Evolutionary conservation across 2,329 filamentous ascomycete genomes (phyloP).

Genomic region (Aaosphaeria arxii): DNA sequence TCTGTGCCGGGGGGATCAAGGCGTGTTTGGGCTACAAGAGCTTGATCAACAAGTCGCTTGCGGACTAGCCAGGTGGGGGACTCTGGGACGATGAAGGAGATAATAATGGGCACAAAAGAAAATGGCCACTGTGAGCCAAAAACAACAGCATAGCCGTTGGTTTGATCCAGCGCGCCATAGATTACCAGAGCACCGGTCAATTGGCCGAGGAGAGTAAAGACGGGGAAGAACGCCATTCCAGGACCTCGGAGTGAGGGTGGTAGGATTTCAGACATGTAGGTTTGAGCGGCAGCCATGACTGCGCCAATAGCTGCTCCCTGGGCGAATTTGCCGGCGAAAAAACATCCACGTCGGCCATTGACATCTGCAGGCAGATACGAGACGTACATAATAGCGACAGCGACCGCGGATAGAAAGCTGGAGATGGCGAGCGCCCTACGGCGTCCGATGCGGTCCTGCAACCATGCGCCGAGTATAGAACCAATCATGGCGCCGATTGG

Average conservation of each 20-base stretch:
- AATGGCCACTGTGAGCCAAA: conserved; percentile 48
- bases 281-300: conserved; percentile 38
- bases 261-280: conserved; percentile 52
- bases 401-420: conserved; percentile 24
- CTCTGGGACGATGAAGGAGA: conserved; percentile 50
- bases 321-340: conserved; percentile 47
- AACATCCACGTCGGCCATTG: conserved; percentile 26
- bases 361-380: conserved; percentile 22
- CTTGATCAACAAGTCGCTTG: conserved; percentile 38
- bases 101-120: conserved; percentile 41
- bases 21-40: conserved; percentile 47
- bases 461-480: conserved; percentile 21
- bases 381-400: conserved; percentile 26
- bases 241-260: conserved; percentile 47
- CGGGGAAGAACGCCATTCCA: conserved; percentile 49
- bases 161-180: conserved; percentile 27
- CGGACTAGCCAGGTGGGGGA: conserved; percentile 50
- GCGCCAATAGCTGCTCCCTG: conserved; percentile 47
- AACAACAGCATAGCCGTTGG: conserved; percentile 39
- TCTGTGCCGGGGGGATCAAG: conserved; percentile 43
- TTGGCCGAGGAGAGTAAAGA: conserved; percentile 50
- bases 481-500: conserved; percentile 26
- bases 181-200: conserved; percentile 43
- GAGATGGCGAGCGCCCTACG: conserved; percentile 17
- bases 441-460: conserved; percentile 24